phyloP scores from a whole-genome alignment of 768 basidiomycete genomes.

The Mycena polygramma region DNA sequence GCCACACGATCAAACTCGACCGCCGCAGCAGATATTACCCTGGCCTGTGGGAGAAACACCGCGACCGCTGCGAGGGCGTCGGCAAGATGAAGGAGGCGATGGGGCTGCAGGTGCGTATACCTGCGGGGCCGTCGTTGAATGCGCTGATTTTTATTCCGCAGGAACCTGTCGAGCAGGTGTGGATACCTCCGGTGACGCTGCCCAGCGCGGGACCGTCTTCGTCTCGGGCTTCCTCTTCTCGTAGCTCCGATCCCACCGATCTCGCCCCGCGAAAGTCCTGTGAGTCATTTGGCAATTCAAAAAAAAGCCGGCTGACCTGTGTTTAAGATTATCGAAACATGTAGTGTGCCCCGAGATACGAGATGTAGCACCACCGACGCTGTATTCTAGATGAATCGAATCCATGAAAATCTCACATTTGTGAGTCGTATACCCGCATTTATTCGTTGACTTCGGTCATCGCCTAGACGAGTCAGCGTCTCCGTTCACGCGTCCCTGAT shows the following conservation, averaged over 20 bases:
- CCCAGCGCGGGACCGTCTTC: background rate
- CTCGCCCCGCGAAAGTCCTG: conserved; percentile 11
- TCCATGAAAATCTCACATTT: conserved; percentile 15
- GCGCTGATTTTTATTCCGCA: background rate
- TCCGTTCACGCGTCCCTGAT: too few relatives aligned
- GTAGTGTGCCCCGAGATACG: background rate
- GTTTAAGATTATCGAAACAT: conserved; percentile 2
- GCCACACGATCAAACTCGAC: conserved; percentile 22
- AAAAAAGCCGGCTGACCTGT: background rate
- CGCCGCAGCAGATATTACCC: conserved; percentile 20
- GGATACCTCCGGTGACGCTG: background rate
- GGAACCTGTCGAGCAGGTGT: background rate
- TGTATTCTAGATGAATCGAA: conserved; percentile 14
- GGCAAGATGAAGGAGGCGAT: background rate
- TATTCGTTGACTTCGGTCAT: background rate
- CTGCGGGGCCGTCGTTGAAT: background rate
- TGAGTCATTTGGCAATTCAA: background rate
- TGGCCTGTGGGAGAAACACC: conserved; percentile 29
- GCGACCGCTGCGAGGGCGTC: conserved; percentile 17
- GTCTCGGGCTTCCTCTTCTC: background rate
- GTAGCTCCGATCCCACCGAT: background rate
- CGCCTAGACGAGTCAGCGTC: too few relatives aligned
- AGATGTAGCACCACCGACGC: conserved; percentile 10
- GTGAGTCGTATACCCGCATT: conserved; percentile 5
- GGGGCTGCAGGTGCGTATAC: background rate